Percentiles rank a stretch among this genome's conserved stretches.
phyloP scores from a whole-genome alignment of 2,329 filamentous ascomycete genomes.

The Nemania abortiva region DNA sequence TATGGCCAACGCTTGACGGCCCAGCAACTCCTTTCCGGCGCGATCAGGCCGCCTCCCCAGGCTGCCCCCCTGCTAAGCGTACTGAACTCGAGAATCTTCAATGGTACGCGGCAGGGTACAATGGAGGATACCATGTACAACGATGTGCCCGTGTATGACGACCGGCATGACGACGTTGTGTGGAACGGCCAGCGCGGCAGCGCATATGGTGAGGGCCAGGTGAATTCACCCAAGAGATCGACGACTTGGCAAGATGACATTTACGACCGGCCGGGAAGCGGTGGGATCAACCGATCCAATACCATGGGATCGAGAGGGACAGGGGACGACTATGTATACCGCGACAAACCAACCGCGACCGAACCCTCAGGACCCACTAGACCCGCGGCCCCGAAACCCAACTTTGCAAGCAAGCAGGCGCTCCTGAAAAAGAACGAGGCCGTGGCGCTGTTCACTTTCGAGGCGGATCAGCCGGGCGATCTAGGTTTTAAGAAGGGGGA shows the following conservation, averaged over 20 bases:
- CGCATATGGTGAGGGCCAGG: conserved; percentile 63
- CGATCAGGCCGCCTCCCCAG: conserved; percentile 80
- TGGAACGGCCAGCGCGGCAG: conserved; percentile 82
- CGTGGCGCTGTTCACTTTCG: conserved; percentile 91
- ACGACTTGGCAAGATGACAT: conserved; percentile 81
- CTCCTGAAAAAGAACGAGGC: conserved; percentile 80
- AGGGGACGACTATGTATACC: conserved; percentile 62
- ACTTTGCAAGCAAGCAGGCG: conserved; percentile 73
- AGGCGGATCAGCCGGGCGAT: conserved; percentile 92
- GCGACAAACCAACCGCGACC: conserved; percentile 52
- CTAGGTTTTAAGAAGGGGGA: conserved; percentile 98
- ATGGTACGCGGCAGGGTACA: conserved; percentile 66
- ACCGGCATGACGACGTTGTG: conserved; percentile 82
- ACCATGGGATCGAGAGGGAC: conserved; percentile 60
- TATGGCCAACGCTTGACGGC: conserved; percentile 88
- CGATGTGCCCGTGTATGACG: conserved; percentile 89
- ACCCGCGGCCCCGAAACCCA: conserved; percentile 89
- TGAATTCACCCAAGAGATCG: conserved; percentile 65
- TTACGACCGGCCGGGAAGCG: conserved; percentile 71
- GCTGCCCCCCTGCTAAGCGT: conserved; percentile 87
- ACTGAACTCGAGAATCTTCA: conserved; percentile 87
- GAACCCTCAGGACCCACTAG: conserved; percentile 73
- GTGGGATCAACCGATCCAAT: conserved; percentile 62
- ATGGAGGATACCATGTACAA: conserved; percentile 82
- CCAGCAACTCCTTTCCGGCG: conserved; percentile 81